A percentile compares a stretch with the other conserved stretches of the same genome.
Conservation (phyloP, 495 filamentous ascomycete genomes). For the Penicillium daleae region DNA sequence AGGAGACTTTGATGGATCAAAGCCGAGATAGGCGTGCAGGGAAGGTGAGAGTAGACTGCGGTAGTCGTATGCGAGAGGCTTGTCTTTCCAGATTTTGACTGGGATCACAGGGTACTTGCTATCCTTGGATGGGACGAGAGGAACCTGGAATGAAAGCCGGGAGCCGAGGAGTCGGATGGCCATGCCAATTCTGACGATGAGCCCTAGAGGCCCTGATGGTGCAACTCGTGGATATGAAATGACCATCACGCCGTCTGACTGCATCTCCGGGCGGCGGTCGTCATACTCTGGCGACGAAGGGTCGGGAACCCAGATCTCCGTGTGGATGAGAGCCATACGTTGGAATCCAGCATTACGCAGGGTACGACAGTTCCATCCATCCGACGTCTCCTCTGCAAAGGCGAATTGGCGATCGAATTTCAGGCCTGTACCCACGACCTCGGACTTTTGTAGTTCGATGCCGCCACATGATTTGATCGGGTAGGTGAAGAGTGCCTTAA, state of each 20-base stretch:
- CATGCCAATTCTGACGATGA: slow-evolving; percentile 23
- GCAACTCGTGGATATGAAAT: slow-evolving; percentile 40
- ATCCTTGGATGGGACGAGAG: slow-evolving; percentile 61
- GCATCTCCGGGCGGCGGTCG: slow-evolving; percentile 37
- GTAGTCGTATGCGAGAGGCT: slow-evolving; percentile 52
- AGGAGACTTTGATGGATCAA: slow-evolving; percentile 46
- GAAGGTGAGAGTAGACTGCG: slow-evolving; percentile 55
- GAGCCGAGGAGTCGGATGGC: slow-evolving; percentile 26
- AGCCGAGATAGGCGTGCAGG: slow-evolving; percentile 56
- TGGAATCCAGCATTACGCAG: slow-evolving; percentile 69
- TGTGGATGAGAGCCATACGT: slow-evolving; percentile 69
- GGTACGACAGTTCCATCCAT: slow-evolving; percentile 76
- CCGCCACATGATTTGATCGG: slow-evolving; percentile 87
- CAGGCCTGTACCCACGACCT: slow-evolving; percentile 72
- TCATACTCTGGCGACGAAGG: slow-evolving; percentile 48
- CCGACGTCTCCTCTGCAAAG: slow-evolving; percentile 63
- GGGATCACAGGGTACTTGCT: slow-evolving; percentile 61
- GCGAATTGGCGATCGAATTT: slow-evolving; percentile 84
- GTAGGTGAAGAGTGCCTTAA: slow-evolving; percentile 85
- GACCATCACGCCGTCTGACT: slow-evolving; percentile 43
- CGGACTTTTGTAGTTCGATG: slow-evolving; percentile 70
- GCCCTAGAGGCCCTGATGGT: slow-evolving; percentile 13
- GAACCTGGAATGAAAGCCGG: slow-evolving; percentile 57
- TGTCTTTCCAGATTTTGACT: slow-evolving; percentile 82
- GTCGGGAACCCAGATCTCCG: slow-evolving; percentile 82